phyloP scores from a whole-genome alignment of 768 basidiomycete species.

The Mycena haematopus region DNA sequence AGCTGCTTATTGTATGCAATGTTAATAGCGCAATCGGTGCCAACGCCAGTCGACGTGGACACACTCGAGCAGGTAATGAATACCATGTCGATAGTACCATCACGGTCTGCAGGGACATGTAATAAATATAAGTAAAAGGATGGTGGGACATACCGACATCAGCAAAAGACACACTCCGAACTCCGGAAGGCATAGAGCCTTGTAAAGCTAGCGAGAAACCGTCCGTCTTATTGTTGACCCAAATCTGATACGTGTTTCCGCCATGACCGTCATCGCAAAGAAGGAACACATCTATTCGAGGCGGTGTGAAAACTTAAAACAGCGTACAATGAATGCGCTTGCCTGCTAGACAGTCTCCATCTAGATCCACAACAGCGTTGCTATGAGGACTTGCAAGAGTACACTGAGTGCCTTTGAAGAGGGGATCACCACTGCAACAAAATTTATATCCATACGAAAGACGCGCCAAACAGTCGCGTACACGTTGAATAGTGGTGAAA shows the following conservation, averaged over 20 bases:
- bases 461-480: constrained; percentile 36
- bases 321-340: no score
- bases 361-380: constrained; percentile 91
- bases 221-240: constrained; percentile 83
- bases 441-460: not conserved
- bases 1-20: constrained; percentile 94
- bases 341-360: constrained; percentile 96
- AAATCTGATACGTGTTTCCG: constrained; percentile 90
- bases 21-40: constrained; percentile 81
- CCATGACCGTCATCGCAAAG: constrained; percentile 82
- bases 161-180: constrained; percentile 84
- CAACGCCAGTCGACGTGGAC: constrained; percentile 72
- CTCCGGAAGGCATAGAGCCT: constrained; percentile 74
- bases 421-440: constrained; percentile 58
- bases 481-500: constrained; percentile 70
- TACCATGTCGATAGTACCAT: constrained; percentile 95
- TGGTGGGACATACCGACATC: constrained; percentile 74
- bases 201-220: constrained; percentile 76
- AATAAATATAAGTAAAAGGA: constrained; percentile 4
- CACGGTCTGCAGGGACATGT: constrained; percentile 69
- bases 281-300: constrained; percentile 93
- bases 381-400: constrained; percentile 87
- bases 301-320: no score
- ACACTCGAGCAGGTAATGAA: constrained; percentile 83
- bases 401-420: constrained; percentile 72